phyloP scores from a whole-genome alignment of 345 rosid species.

The Citrus sp. region DNA sequence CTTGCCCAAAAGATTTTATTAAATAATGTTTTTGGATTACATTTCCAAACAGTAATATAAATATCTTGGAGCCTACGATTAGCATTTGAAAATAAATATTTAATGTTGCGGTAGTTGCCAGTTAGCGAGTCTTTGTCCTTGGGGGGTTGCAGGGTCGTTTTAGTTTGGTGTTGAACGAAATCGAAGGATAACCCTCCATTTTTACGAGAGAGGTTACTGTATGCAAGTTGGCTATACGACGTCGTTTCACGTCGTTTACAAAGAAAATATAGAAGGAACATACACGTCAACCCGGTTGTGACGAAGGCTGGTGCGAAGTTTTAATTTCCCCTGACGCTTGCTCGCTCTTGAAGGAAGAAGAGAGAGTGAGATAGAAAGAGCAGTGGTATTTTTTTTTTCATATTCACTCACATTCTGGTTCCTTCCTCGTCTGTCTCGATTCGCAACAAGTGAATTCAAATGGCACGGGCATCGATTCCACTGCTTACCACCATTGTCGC shows the following conservation, averaged over 20 bases:
- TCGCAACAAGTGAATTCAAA: slow-evolving; percentile 2
- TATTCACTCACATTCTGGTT: not conserved
- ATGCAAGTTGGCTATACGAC: no score
- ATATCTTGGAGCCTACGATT: not conserved
- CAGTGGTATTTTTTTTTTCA: not conserved
- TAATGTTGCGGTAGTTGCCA: not conserved
- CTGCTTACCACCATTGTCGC: slow-evolving; percentile 11
- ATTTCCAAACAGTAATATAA: not conserved
- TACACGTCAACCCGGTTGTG: no score
- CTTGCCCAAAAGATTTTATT: no score
- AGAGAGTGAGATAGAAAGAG: no score
- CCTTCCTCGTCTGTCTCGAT: not conserved
- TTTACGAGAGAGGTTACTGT: not conserved
- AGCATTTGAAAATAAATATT: not conserved
- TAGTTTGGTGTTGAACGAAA: no score
- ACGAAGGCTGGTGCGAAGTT: no score
- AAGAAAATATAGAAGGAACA: no score
- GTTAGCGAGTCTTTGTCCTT: slow-evolving; percentile 6
- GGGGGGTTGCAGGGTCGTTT: not conserved
- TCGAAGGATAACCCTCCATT: not conserved
- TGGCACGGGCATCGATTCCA: slow-evolving; percentile 25
- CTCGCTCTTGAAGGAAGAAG: no score
- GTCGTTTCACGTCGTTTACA: no score
- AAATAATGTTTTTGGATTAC: no score
- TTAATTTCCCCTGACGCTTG: no score